phyloP scores from a whole-genome alignment of 2,329 filamentous ascomycete genomes.

The Fusarium penzigii region DNA sequence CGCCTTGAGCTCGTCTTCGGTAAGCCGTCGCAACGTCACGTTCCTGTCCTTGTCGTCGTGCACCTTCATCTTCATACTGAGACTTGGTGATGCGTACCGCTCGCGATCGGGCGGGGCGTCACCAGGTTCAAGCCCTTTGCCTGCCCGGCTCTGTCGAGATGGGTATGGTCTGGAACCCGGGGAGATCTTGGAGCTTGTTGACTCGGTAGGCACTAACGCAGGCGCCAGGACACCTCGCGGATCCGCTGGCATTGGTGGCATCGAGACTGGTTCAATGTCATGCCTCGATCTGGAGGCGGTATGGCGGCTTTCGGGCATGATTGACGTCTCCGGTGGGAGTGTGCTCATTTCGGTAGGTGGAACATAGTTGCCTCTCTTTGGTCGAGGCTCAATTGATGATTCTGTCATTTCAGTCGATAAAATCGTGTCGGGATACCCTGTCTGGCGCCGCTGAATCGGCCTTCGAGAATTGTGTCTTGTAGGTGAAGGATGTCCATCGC shows the following conservation, averaged over 20 bases:
- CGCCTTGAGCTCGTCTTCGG: constrained; percentile 58
- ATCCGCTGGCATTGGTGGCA: constrained; percentile 58
- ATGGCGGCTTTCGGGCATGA: constrained; percentile 25
- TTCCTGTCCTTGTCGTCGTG: constrained; percentile 62
- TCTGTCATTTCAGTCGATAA: constrained; percentile 38
- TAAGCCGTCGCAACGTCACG: constrained; percentile 61
- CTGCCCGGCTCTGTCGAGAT: constrained; percentile 48
- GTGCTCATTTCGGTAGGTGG: constrained; percentile 25
- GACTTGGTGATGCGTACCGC: constrained; percentile 44
- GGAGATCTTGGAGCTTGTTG: constrained; percentile 33
- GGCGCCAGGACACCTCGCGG: constrained; percentile 44
- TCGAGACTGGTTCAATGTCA: constrained; percentile 41
- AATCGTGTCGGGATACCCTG: constrained; percentile 31
- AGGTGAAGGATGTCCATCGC: constrained; percentile 62
- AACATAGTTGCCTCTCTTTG: constrained; percentile 28
- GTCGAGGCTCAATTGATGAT: constrained; percentile 35
- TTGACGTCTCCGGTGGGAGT: constrained; percentile 21
- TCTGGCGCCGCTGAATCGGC: constrained; percentile 33
- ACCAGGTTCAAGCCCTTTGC: constrained; percentile 46
- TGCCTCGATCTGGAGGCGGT: constrained; percentile 43
- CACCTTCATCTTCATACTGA: constrained; percentile 61
- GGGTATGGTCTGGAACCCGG: constrained; percentile 40
- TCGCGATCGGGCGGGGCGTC: constrained; percentile 41
- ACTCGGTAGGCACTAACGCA: constrained; percentile 26
- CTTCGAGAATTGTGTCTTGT: constrained; percentile 39